A percentile compares a stretch with the other conserved stretches of the same genome.
Conservation (phyloP, 2,329 filamentous ascomycete species). For the Beauveria sp. region DNA sequence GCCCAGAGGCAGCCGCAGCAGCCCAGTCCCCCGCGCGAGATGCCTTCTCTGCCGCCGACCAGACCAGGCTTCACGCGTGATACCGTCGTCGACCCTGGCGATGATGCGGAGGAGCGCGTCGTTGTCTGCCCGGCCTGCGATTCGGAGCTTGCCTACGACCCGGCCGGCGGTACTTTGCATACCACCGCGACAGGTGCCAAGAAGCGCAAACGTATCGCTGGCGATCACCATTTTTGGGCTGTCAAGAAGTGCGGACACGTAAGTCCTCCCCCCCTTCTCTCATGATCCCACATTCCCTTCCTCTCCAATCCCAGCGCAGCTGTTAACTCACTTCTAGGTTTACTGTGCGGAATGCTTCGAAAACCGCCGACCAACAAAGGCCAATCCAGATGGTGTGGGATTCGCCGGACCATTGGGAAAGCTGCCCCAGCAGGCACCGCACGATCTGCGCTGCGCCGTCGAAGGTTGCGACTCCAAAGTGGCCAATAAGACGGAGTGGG, state of each 20-base stretch:
- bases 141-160: constrained; percentile 72
- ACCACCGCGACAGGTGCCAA: constrained; percentile 15
- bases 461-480: constrained; percentile 50
- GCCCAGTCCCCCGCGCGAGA: constrained; percentile 33
- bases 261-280: constrained; percentile 23
- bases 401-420: constrained; percentile 30
- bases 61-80: constrained; percentile 73
- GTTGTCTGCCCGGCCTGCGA: constrained; percentile 83
- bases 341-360: constrained; percentile 58
- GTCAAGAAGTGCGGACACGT: constrained; percentile 90
- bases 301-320: background rate
- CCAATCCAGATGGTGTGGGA: constrained; percentile 25
- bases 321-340: constrained; percentile 34
- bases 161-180: constrained; percentile 23
- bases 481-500: constrained; percentile 47
- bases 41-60: constrained; percentile 58
- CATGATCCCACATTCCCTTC: background rate
- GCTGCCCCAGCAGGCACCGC: constrained; percentile 16
- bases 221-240: constrained; percentile 86
- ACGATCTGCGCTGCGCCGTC: constrained; percentile 45
- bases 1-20: constrained; percentile 19
- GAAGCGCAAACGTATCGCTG: constrained; percentile 41
- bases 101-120: constrained; percentile 54
- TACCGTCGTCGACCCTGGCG: constrained; percentile 33
- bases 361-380: constrained; percentile 37